Percentiles rank a stretch among this genome's conserved stretches.
Evolutionary conservation across 148 eudicot species (phyloP).

Genomic region (Cornus controversa): DNA sequence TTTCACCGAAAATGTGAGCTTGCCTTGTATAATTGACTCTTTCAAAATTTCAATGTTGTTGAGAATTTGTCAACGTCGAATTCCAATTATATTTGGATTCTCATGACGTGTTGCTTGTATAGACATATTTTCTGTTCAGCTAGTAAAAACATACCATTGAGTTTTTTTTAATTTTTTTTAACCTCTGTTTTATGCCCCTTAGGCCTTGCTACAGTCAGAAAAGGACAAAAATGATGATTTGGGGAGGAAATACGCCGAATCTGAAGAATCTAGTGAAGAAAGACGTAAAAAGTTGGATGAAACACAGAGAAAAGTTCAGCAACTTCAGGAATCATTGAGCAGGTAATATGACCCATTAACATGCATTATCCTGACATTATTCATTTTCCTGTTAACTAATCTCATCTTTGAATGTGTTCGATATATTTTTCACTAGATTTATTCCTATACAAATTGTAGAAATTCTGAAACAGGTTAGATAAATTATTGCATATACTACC

Average conservation of each 20-base stretch:
- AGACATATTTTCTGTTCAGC: constrained; percentile 2
- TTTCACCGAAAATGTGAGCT: neutral
- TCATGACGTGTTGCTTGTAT: neutral
- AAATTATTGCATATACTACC: too few relatives aligned
- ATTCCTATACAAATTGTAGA: too few relatives aligned
- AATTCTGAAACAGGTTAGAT: too few relatives aligned
- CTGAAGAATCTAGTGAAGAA: constrained; percentile 54
- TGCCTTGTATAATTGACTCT: neutral
- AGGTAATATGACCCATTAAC: constrained; percentile 41
- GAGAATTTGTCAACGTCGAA: neutral
- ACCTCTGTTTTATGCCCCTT: constrained; percentile 15
- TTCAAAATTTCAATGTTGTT: neutral
- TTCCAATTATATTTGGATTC: neutral
- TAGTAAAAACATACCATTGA: constrained; percentile 1
- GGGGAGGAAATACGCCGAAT: constrained; percentile 55
- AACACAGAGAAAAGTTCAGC: constrained; percentile 58
- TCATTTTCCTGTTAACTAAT: neutral
- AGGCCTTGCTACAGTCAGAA: constrained; percentile 70
- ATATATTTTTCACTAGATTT: neutral
- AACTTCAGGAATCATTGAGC: constrained; percentile 69
- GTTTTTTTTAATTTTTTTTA: neutral
- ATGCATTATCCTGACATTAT: neutral
- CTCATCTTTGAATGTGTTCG: neutral
- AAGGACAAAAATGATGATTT: constrained; percentile 64
- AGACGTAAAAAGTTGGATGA: constrained; percentile 73